phyloP scores from a whole-genome alignment of 2,329 filamentous ascomycete genomes.

The Fusarium udum region DNA sequence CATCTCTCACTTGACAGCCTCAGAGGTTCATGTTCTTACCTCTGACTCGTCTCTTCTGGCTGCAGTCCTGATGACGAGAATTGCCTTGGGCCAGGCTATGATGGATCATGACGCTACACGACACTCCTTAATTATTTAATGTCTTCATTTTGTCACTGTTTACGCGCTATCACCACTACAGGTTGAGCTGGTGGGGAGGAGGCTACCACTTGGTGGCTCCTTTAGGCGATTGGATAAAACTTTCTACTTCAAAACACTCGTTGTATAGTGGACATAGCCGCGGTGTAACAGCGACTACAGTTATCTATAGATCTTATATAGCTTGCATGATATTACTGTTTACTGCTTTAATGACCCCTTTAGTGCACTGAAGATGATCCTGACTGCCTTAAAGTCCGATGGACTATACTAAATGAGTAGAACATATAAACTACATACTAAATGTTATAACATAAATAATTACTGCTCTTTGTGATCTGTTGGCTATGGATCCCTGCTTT shows the following conservation, averaged over 20 bases:
- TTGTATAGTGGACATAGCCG: conserved; percentile 32
- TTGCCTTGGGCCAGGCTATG: neutral
- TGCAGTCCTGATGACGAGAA: neutral
- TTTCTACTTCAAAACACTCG: conserved; percentile 29
- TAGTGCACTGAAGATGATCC: accelerated
- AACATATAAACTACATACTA: neutral
- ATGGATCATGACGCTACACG: neutral
- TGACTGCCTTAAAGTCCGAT: neutral
- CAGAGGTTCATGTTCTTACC: neutral
- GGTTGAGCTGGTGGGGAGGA: neutral
- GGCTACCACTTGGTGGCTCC: neutral
- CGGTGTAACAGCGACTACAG: conserved; percentile 3
- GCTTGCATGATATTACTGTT: neutral
- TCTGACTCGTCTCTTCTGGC: neutral
- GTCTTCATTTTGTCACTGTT: neutral
- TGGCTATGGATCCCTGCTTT: neutral
- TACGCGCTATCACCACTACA: neutral
- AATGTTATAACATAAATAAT: neutral
- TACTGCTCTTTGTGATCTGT: no score
- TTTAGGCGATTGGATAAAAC: neutral
- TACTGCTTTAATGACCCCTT: accelerated
- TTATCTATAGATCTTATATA: conserved; percentile 16
- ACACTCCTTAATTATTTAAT: conserved; percentile 23
- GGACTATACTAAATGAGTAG: no score
- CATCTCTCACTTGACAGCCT: neutral